Conservation (phyloP, 2,329 filamentous ascomycete genomes). For the Eurotiales sp. region DNA sequence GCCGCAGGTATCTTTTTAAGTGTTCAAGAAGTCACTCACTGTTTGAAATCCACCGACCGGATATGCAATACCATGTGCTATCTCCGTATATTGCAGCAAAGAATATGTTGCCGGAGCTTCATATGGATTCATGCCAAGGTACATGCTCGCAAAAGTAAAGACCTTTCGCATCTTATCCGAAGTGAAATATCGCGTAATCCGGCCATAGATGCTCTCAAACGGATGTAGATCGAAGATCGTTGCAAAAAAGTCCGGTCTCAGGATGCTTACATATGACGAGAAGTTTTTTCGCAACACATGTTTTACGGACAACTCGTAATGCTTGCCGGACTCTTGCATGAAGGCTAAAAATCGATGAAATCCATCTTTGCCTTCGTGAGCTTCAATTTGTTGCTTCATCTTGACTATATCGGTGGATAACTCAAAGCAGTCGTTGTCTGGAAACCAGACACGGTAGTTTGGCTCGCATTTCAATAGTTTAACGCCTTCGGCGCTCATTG, state of each 20-base stretch:
- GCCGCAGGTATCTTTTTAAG: too few species aligned
- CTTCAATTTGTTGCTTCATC: slow-evolving; percentile 69
- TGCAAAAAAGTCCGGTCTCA: slow-evolving; percentile 55
- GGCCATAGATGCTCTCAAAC: slow-evolving; percentile 65
- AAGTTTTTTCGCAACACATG: slow-evolving; percentile 69
- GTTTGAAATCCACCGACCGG: slow-evolving; percentile 32
- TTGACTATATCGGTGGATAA: slow-evolving; percentile 64
- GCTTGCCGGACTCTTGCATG: slow-evolving; percentile 62
- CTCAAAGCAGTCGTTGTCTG: slow-evolving; percentile 57
- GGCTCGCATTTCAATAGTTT: slow-evolving; percentile 67
- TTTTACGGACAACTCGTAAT: slow-evolving; percentile 65
- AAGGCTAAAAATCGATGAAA: slow-evolving; percentile 67
- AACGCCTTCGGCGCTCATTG: slow-evolving; percentile 62
- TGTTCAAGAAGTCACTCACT: not conserved
- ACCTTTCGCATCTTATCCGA: slow-evolving; percentile 65
- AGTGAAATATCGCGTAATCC: slow-evolving; percentile 65
- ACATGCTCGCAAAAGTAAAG: slow-evolving; percentile 78
- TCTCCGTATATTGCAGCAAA: slow-evolving; percentile 69
- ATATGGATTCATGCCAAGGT: slow-evolving; percentile 77
- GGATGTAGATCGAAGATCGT: slow-evolving; percentile 63
- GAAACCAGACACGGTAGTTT: slow-evolving; percentile 73
- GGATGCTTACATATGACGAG: slow-evolving; percentile 55
- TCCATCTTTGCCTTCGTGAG: slow-evolving; percentile 68
- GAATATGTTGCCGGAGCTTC: slow-evolving; percentile 72
- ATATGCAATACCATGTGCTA: slow-evolving; percentile 74